phyloP scores from a whole-genome alignment of 1,284 basidiomycete species.

The Ustilago loliicola region DNA sequence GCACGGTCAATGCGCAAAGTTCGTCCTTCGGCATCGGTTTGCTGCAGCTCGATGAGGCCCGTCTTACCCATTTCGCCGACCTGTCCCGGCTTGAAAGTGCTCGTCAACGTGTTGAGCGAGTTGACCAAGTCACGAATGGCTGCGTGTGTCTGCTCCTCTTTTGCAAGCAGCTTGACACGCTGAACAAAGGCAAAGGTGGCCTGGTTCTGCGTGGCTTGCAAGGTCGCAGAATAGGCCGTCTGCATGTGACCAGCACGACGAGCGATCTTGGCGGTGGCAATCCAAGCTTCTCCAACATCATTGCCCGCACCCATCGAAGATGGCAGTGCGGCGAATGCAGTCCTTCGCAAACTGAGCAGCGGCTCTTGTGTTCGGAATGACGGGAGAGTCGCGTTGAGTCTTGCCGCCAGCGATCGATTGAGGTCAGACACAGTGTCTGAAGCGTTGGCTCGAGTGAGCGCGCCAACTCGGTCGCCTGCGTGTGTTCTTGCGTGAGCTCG shows the following conservation, averaged over 20 bases:
- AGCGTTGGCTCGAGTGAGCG: conserved; percentile 71
- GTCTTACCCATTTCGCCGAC: conserved; percentile 19
- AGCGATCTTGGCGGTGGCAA: conserved; percentile 92
- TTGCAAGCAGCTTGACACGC: conserved; percentile 86
- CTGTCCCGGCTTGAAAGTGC: conserved; percentile 38
- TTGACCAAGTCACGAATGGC: conserved; percentile 91
- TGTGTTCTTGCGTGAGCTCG: conserved; percentile 33
- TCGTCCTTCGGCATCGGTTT: conserved; percentile 29
- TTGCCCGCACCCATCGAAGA: conserved; percentile 61
- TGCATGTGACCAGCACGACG: conserved; percentile 95
- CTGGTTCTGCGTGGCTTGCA: conserved; percentile 86
- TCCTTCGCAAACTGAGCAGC: conserved; percentile 88
- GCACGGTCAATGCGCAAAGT: conserved; percentile 35
- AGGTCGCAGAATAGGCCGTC: conserved; percentile 94
- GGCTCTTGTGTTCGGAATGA: conserved; percentile 93
- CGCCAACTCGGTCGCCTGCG: conserved; percentile 23
- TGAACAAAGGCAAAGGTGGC: conserved; percentile 89
- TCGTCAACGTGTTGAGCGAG: conserved; percentile 73
- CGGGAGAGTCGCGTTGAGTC: conserved; percentile 84
- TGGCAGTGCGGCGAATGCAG: conserved; percentile 77
- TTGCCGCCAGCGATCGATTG: conserved; percentile 73
- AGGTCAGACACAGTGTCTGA: conserved; percentile 49
- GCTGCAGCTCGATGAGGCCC: conserved; percentile 38
- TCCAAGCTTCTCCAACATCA: conserved; percentile 76
- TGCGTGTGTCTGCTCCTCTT: conserved; percentile 84